Evolutionary conservation across 2,329 filamentous ascomycete species (phyloP).

Genomic region (Juglanconis juglandina): DNA sequence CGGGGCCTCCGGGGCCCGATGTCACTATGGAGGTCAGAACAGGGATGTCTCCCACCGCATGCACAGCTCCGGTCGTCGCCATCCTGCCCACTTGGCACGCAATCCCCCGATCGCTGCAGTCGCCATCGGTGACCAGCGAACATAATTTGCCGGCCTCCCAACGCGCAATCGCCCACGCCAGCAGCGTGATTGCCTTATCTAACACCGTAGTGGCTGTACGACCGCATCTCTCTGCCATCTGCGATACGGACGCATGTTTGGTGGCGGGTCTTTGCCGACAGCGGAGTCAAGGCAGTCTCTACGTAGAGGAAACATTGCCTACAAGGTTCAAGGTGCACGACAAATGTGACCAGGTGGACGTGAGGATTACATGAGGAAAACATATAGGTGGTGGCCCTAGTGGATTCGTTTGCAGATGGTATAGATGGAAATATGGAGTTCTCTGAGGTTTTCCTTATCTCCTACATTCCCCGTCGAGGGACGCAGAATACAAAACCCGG

Average conservation of each 20-base stretch:
- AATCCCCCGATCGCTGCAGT: not conserved
- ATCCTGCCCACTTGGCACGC: not conserved
- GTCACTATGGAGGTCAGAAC: not conserved
- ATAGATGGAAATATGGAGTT: no score
- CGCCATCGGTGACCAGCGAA: not conserved
- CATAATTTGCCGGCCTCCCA: not conserved
- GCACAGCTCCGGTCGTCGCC: not conserved
- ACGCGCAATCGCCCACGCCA: slow-evolving; percentile 12
- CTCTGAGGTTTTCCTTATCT: no score
- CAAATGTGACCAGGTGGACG: not conserved
- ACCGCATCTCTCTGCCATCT: not conserved
- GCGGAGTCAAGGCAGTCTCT: no score
- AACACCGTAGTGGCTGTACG: not conserved
- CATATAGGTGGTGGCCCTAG: not conserved
- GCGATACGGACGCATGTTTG: not conserved
- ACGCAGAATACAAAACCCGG: no score
- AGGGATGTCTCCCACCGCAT: not conserved
- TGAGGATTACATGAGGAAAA: not conserved
- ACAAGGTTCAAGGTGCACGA: no score
- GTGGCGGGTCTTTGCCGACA: no score
- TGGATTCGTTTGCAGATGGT: not conserved
- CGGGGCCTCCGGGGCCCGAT: not conserved
- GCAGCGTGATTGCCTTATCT: slow-evolving; percentile 5
- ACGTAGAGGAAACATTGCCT: not conserved
- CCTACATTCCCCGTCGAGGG: no score